Percentiles rank a stretch among this genome's conserved stretches.
Conservation (phyloP, 306 rosid genomes). For the Citrullus amarus region DNA sequence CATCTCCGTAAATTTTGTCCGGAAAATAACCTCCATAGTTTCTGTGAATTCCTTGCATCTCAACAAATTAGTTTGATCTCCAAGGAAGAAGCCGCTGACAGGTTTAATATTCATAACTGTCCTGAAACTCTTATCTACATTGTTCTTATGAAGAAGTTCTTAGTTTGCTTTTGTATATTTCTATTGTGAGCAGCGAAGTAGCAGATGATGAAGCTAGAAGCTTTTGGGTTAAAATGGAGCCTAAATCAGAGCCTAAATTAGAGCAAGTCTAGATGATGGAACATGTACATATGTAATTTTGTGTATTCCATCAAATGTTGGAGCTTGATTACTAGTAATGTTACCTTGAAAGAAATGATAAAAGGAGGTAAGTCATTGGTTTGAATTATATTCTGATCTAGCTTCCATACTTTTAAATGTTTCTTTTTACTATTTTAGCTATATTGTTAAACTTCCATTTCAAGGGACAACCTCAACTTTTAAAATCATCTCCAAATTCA, state of each 20-base stretch:
- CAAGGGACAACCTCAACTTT: no score
- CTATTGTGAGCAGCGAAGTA: slow-evolving; percentile 48
- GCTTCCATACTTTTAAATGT: not conserved
- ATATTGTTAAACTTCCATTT: no score
- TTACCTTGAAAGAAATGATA: not conserved
- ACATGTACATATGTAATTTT: not conserved
- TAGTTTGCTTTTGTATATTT: slow-evolving; percentile 8
- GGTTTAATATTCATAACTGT: slow-evolving; percentile 25
- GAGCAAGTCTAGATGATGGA: not conserved
- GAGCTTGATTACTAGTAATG: not conserved
- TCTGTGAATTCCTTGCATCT: slow-evolving; percentile 55
- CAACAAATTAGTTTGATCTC: slow-evolving; percentile 49
- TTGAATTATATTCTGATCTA: not conserved
- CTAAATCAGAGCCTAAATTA: slow-evolving; percentile 12
- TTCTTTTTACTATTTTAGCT: not conserved
- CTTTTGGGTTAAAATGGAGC: slow-evolving; percentile 51
- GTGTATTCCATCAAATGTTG: not conserved
- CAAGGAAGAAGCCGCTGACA: slow-evolving; percentile 71
- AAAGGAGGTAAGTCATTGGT: not conserved
- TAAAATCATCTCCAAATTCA: no score
- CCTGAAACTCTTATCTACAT: not conserved
- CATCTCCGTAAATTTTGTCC: slow-evolving; percentile 46
- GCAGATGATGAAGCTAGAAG: slow-evolving; percentile 62
- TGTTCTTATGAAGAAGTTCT: not conserved
- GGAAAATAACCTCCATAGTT: slow-evolving; percentile 36